phyloP scores from a whole-genome alignment of 2,329 filamentous ascomycete species.

The Incumbomyces delicatus region DNA sequence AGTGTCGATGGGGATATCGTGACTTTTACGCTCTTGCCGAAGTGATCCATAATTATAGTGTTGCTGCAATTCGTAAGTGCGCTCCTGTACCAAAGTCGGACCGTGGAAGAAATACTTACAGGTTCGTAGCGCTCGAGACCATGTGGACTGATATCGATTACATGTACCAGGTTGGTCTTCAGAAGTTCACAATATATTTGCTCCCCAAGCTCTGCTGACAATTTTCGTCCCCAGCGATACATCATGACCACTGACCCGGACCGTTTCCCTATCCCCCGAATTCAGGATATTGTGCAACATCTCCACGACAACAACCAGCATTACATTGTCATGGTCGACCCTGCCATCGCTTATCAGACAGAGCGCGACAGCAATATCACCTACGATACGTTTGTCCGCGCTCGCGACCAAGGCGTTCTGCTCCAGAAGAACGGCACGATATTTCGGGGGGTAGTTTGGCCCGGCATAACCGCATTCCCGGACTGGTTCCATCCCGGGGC shows the following conservation, averaged over 20 bases:
- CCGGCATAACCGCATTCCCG: constrained; percentile 52
- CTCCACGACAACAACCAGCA: constrained; percentile 58
- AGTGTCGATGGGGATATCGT: constrained; percentile 52
- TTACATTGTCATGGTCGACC: constrained; percentile 68
- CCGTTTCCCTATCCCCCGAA: constrained; percentile 30
- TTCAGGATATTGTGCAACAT: constrained; percentile 56
- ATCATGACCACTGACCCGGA: constrained; percentile 28
- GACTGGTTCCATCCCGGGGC: constrained; percentile 67
- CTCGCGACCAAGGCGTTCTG: constrained; percentile 30
- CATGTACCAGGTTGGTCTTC: constrained; percentile 23
- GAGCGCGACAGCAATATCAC: not conserved
- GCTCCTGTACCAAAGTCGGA: not conserved
- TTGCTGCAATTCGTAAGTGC: not conserved
- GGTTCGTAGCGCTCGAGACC: constrained; percentile 29
- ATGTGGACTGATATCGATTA: constrained; percentile 31
- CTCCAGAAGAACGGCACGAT: constrained; percentile 45
- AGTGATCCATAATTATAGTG: constrained; percentile 32
- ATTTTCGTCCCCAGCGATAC: constrained; percentile 14
- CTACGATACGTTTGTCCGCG: constrained; percentile 46
- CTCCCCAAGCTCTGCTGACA: constrained; percentile 2
- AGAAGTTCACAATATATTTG: not conserved
- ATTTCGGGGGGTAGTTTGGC: constrained; percentile 33
- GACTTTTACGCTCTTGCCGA: constrained; percentile 35
- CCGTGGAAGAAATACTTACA: not conserved
- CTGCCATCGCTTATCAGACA: constrained; percentile 35